Evolutionary conservation across 768 basidiomycete species (phyloP).

Genomic region (Stropharia rugosoannulata): DNA sequence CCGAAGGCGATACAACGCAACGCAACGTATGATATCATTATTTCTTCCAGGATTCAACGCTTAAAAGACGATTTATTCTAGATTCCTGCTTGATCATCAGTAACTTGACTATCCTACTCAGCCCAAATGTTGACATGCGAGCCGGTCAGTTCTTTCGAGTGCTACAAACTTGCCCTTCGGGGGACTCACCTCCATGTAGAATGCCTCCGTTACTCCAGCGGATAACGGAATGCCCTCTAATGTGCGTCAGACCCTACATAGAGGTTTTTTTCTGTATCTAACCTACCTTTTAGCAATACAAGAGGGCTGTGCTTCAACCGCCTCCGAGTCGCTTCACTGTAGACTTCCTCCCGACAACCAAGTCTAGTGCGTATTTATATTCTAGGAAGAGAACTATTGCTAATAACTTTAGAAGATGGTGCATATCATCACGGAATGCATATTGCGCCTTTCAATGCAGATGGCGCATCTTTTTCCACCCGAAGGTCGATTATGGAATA

Average conservation of each 20-base stretch:
- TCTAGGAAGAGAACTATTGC: conserved; percentile 5
- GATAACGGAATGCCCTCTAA: conserved; percentile 16
- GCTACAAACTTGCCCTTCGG: background rate
- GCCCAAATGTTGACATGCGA: conserved; percentile 3
- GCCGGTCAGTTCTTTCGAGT: background rate
- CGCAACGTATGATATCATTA: background rate
- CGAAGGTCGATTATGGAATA: conserved; percentile 47
- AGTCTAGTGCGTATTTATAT: conserved; percentile 43
- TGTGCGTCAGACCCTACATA: conserved; percentile 2
- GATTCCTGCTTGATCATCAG: too few relatives aligned
- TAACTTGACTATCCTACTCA: background rate
- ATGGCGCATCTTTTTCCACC: conserved; percentile 39
- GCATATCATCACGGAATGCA: conserved; percentile 63
- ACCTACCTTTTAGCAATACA: conserved; percentile 44
- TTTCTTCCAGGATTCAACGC: background rate
- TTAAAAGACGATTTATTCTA: too few relatives aligned
- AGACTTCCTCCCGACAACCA: conserved; percentile 55
- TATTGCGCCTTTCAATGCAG: conserved; percentile 41
- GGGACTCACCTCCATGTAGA: background rate
- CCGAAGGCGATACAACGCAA: background rate
- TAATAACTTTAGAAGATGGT: conserved; percentile 36
- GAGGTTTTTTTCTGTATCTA: background rate
- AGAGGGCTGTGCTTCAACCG: conserved; percentile 57
- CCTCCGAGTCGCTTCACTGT: conserved; percentile 62
- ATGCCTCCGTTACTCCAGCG: conserved; percentile 2